Base-by-base conservation (phyloP, 2,329 filamentous ascomycete genomes). In the Pestalotiopsis sp. region DNA sequence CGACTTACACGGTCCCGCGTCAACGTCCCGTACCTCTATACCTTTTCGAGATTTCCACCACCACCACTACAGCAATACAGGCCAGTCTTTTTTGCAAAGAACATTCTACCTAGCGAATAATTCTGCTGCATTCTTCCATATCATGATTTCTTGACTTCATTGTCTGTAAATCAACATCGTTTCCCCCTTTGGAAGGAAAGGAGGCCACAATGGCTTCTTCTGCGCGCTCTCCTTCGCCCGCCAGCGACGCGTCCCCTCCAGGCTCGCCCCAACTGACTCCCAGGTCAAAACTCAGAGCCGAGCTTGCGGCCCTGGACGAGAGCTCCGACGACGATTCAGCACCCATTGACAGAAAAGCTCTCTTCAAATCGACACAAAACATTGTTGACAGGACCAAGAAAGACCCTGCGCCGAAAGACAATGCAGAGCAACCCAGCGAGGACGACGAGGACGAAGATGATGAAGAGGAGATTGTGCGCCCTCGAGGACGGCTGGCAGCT, bases 261-360 rank as follows among this genome's bases (percentile, higher is more conserved):
- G 79, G 83, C 68, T 83, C 80, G 58, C 81, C 86, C 64, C 75
- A 75, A 66, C 68, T 87, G 66, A 84, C 87, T 12, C 88, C 87
- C 5, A 81, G 80, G 56, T 85, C 88, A 23, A 90, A 89, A 72
- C 82, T 90, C 64, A 82, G 80, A 72, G 86, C 87, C 23, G 77
- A 89, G 65, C 75, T 90, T 31, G 87, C 84, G 36, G 79, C 81
- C 1, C 78, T 88, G 12, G 84, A 86, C 57, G 70, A 73, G 66
- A 84, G 84, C 69, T 86, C 86, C 12, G 83, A 85, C n/a, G 77
- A 80, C 12, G 71, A 59, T 58, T 73, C 66, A 3, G 66, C 68
- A 4, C 72, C 73, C 61, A 74, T 77, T 58, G 72, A 75, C 57
- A 62, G 70, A 2, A 75, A 75, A 62, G 41, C 71, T 4, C 66